Conservation (phyloP, 768 basidiomycete genomes). For the Boletus reticulatus region DNA sequence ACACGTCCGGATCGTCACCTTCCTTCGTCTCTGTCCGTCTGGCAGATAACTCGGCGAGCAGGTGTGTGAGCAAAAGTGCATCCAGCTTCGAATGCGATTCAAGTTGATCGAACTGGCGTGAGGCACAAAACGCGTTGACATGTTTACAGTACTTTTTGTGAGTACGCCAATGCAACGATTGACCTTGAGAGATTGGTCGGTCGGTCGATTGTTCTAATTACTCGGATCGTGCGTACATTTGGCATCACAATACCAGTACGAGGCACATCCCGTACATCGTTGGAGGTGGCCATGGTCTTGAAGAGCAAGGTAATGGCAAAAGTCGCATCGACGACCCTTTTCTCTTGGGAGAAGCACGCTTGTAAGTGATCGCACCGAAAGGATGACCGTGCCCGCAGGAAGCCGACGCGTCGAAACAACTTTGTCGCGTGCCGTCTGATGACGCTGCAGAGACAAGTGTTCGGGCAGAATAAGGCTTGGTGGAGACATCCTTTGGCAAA, state of each 20-base stretch:
- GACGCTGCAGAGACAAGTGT: slow-evolving; percentile 36
- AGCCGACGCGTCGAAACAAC: slow-evolving; percentile 42
- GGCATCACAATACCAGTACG: slow-evolving; percentile 71
- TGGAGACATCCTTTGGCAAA: background rate
- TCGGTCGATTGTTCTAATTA: slow-evolving; percentile 5
- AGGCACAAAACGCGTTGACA: slow-evolving; percentile 46
- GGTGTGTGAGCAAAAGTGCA: slow-evolving; percentile 60
- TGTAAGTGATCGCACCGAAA: slow-evolving; percentile 44
- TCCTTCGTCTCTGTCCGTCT: slow-evolving; percentile 3
- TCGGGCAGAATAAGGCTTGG: slow-evolving; percentile 4
- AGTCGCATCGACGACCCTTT: slow-evolving; percentile 68
- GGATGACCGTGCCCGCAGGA: slow-evolving; percentile 46
- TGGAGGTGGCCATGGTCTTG: slow-evolving; percentile 36
- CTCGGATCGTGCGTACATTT: slow-evolving; percentile 46
- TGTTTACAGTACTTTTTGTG: slow-evolving; percentile 71
- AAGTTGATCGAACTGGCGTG: slow-evolving; percentile 47
- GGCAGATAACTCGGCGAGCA: slow-evolving; percentile 42
- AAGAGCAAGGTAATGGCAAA: slow-evolving; percentile 45
- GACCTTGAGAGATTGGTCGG: slow-evolving; percentile 45
- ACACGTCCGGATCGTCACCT: slow-evolving; percentile 27
- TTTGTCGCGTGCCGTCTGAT: slow-evolving; percentile 49
- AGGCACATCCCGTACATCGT: slow-evolving; percentile 63
- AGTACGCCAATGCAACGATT: slow-evolving; percentile 61
- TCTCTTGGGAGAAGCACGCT: slow-evolving; percentile 50
- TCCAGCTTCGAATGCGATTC: slow-evolving; percentile 56